Conservation (phyloP, 1,284 basidiomycete species). For the Cutaneotrichosporon mucoides region DNA sequence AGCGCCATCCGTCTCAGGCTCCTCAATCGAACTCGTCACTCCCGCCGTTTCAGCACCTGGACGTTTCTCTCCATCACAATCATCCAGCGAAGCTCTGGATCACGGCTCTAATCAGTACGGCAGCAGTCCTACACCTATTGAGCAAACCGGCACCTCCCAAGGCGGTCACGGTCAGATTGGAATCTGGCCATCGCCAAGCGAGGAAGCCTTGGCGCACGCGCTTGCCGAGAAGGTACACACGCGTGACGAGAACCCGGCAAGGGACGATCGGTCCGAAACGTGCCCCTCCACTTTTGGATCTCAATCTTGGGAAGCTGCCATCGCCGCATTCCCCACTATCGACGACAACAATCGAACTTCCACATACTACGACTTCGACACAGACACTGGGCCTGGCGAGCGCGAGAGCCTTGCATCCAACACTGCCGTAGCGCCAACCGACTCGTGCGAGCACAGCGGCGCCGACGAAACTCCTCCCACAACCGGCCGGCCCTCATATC, state of each 20-base stretch:
- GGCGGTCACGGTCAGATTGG: too few relatives aligned
- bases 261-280: background rate
- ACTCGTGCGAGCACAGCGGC: slow-evolving; percentile 2
- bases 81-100: slow-evolving; percentile 26
- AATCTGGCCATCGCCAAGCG: background rate
- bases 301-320: slow-evolving; percentile 31
- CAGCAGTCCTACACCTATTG: too few relatives aligned
- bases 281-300: background rate
- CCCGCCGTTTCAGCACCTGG: background rate
- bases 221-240: background rate
- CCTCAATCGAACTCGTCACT: slow-evolving; percentile 7
- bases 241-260: background rate
- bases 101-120: background rate
- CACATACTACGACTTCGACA: background rate
- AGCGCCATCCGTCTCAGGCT: slow-evolving; percentile 4
- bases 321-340: slow-evolving; percentile 30
- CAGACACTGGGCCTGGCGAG: background rate
- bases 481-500: too few relatives aligned
- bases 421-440: slow-evolving; percentile 5
- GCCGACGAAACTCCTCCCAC: too few relatives aligned
- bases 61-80: background rate
- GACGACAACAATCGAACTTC: slow-evolving; percentile 12
- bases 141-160: too few relatives aligned
- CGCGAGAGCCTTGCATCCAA: slow-evolving; percentile 10
- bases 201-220: background rate